These are phyloP conservation scores for Rhodotorula kratochvilovae DNA, from an alignment of 768 basidiomycete genomes.

Conservation along the genomic window DNA sequence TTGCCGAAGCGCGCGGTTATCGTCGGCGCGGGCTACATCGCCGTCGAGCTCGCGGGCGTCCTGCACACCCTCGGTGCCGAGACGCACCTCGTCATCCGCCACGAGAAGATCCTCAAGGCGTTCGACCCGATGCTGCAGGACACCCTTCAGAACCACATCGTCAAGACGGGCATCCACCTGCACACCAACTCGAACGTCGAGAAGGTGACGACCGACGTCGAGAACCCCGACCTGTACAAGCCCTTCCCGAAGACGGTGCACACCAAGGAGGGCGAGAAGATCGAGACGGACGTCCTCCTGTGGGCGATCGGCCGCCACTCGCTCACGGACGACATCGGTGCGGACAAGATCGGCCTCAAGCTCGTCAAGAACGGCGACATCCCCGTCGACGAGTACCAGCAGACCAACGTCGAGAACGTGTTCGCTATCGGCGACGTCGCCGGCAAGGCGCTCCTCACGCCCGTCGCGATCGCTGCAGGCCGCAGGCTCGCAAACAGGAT, in stretches of 20 bases:
- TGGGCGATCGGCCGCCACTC: constrained; percentile 93
- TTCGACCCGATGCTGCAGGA: constrained; percentile 87
- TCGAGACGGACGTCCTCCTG: constrained; percentile 79
- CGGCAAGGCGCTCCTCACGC: constrained; percentile 88
- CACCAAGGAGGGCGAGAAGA: constrained; percentile 65
- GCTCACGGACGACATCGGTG: constrained; percentile 69
- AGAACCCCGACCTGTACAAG: constrained; percentile 34
- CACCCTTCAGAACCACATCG: constrained; percentile 82
- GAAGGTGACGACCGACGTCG: constrained; percentile 53
- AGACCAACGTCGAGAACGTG: constrained; percentile 65
- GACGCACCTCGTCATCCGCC: constrained; percentile 85
- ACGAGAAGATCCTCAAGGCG: constrained; percentile 81
- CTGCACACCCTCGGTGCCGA: constrained; percentile 81
- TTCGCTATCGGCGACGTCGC: constrained; percentile 85
- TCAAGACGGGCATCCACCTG: constrained; percentile 83
- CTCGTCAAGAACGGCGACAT: constrained; percentile 75
- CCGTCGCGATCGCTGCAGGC: constrained; percentile 95
- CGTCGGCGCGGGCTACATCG: constrained; percentile 96
- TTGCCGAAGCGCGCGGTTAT: constrained; percentile 91
- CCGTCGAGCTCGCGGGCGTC: constrained; percentile 92
- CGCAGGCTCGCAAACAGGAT: constrained; percentile 80
- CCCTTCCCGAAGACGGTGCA: constrained; percentile 59
- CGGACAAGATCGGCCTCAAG: constrained; percentile 72
- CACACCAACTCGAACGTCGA: constrained; percentile 72
- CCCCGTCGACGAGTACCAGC: constrained; percentile 85